Evolutionary conservation across 805 yeast species (phyloP), one percentile per base, ranked within the genome.

Genomic region (Starmera quercuum): DNA sequence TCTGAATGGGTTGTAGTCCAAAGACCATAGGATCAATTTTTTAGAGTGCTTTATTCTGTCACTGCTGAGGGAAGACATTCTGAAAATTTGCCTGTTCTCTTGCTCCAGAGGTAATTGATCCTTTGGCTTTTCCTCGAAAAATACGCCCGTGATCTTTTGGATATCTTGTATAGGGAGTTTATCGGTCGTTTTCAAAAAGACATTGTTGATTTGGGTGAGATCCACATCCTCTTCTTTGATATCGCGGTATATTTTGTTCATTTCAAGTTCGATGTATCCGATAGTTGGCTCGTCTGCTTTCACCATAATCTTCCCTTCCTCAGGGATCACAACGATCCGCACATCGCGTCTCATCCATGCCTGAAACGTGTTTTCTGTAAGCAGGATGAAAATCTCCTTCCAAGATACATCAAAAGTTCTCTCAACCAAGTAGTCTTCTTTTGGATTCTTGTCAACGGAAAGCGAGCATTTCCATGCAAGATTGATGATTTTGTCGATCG

Each of bases 311-410:
- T 44, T 39, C 11, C 32, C 18, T 4, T 49, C 44, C 14, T 39
- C 40, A 2, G 51, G 44, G 2, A 35, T 26, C 16, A 51, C 32
- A 9, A 38, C 33, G n/a, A 51, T 46, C 32, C 41, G 45, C 3
- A 47, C 54, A 28, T 49, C 42, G 2, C 46, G 46, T 30, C 53
- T 40, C 10, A 43, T 37, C 56, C 56, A 50, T 12, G 42, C 46
- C 30, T 39, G 36, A 30, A 50, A 40, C 18, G 46, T 37, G 7
- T 44, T 42, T 18, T 44, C 47, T 4, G 37, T 32, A 7, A 45
- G n/a, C 6, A 51, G 19, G 5, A 51, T 13, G 25, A 45, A 50
- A 24, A 49, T 29, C 26, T 51, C 40, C 26, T 36, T 41, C 31
- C 40, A 37, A 7, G 37, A 38, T 15, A 49, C 32, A 20, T 45